phyloP scores from a whole-genome alignment of 2,329 filamentous ascomycete species.

The Trichoderma atrobrunneum region DNA sequence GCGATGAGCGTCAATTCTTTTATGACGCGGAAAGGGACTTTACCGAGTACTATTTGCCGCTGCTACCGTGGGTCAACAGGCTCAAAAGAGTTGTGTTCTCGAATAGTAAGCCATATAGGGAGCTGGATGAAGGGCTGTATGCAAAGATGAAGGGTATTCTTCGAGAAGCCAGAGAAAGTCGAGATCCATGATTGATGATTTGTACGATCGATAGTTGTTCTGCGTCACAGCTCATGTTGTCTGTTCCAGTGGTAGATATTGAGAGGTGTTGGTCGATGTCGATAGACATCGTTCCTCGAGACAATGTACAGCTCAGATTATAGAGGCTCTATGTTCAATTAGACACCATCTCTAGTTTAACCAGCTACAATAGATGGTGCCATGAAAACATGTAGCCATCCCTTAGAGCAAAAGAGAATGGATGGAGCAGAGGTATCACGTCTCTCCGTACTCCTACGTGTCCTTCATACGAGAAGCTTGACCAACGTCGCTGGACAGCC shows the following conservation, averaged over 20 bases:
- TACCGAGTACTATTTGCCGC: neutral
- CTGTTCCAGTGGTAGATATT: neutral
- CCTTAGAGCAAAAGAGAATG: too few relatives aligned
- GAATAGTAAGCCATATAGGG: neutral
- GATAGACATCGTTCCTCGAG: neutral
- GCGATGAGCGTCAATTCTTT: neutral
- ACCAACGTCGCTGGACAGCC: neutral
- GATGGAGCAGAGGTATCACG: neutral
- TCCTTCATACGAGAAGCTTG: neutral
- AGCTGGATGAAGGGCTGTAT: neutral
- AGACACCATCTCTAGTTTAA: too few relatives aligned
- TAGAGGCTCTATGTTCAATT: neutral
- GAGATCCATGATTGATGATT: neutral
- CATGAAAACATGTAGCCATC: too few relatives aligned
- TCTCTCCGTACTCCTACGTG: neutral
- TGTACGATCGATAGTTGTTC: neutral
- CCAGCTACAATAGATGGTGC: too few relatives aligned
- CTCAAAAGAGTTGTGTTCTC: neutral
- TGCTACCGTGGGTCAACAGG: neutral
- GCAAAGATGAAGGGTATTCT: neutral
- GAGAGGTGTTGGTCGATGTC: neutral
- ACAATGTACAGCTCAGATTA: neutral
- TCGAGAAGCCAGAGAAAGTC: neutral
- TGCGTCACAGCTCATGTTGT: neutral
- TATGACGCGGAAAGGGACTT: neutral